These are phyloP conservation scores for Chaetomium globosum DNA, from an alignment of 2,329 filamentous ascomycete species.

Conservation along the genomic window DNA sequence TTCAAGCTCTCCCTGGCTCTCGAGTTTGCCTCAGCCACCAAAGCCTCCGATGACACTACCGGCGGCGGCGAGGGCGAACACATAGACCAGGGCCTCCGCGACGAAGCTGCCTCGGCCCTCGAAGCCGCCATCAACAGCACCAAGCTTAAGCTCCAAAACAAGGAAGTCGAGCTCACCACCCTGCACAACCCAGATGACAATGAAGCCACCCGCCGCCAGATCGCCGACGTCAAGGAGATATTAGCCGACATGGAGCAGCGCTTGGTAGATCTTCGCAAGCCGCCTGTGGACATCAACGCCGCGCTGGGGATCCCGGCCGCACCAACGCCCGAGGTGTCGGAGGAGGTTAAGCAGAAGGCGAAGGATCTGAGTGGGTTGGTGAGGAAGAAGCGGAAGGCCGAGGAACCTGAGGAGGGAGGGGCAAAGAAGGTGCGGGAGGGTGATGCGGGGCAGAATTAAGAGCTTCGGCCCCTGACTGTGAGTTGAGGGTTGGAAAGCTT, in stretches of 20 bases:
- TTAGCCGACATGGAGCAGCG: slow-evolving; percentile 77
- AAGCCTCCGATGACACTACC: slow-evolving; percentile 52
- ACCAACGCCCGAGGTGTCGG: slow-evolving; percentile 51
- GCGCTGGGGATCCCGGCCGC: slow-evolving; percentile 56
- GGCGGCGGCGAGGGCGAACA: slow-evolving; percentile 48
- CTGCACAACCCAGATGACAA: slow-evolving; percentile 68
- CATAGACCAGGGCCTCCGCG: slow-evolving; percentile 69
- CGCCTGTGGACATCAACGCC: slow-evolving; percentile 60
- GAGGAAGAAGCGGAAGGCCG: slow-evolving; percentile 62
- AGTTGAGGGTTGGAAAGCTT: background rate
- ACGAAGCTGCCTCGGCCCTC: slow-evolving; percentile 71
- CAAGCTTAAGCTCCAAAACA: slow-evolving; percentile 68
- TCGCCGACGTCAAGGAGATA: slow-evolving; percentile 75
- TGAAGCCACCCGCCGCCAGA: slow-evolving; percentile 62
- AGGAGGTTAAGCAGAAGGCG: slow-evolving; percentile 72
- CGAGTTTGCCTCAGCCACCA: slow-evolving; percentile 84
- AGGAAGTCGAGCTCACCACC: slow-evolving; percentile 67
- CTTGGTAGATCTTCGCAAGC: slow-evolving; percentile 69
- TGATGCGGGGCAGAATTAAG: background rate
- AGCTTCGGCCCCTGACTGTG: background rate
- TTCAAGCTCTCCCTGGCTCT: slow-evolving; percentile 94
- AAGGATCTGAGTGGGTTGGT: slow-evolving; percentile 75
- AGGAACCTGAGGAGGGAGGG: slow-evolving; percentile 37
- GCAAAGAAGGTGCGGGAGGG: background rate
- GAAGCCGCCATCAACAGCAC: slow-evolving; percentile 74